These are phyloP conservation scores for Neocucurbitaria cava DNA, from an alignment of 2,329 filamentous ascomycete genomes.

Conservation along the genomic window DNA sequence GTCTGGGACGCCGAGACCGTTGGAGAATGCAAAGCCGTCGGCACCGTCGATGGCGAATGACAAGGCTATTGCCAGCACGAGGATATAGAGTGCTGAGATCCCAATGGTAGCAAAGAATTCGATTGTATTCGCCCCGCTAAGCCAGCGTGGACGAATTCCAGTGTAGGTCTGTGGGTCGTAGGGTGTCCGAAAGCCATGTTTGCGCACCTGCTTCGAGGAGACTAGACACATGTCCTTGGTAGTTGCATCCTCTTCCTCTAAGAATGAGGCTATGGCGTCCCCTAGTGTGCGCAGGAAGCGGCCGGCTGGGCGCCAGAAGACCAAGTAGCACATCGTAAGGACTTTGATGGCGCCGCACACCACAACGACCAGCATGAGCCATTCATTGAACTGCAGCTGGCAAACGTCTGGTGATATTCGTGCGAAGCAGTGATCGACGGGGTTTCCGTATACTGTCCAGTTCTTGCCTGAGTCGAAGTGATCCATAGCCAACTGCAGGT, in stretches of 20 bases:
- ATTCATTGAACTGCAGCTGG: slow-evolving; percentile 23
- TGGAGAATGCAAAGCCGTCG: slow-evolving; percentile 11
- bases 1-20: slow-evolving; percentile 12
- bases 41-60: slow-evolving; percentile 11
- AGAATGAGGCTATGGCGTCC: slow-evolving; percentile 38
- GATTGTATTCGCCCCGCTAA: slow-evolving; percentile 13
- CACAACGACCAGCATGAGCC: slow-evolving; percentile 20
- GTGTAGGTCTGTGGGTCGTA: slow-evolving; percentile 1
- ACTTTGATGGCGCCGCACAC: slow-evolving; percentile 23
- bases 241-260: slow-evolving; percentile 24
- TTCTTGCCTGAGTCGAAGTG: slow-evolving; percentile 5
- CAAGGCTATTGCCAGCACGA: slow-evolving; percentile 7
- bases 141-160: slow-evolving; percentile 12
- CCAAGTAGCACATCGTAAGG: slow-evolving; percentile 14
- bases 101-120: slow-evolving; percentile 19
- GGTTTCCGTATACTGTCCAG: slow-evolving; percentile 23
- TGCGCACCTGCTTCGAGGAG: slow-evolving; percentile 15
- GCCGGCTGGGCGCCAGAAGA: slow-evolving; percentile 11
- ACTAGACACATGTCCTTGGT: slow-evolving; percentile 29
- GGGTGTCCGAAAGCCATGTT: slow-evolving; percentile 5
- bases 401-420: slow-evolving; percentile 17
- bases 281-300: slow-evolving; percentile 27
- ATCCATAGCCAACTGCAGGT: background rate
- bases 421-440: slow-evolving; percentile 20
- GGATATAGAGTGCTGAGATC: slow-evolving; percentile 10